Conservation (phyloP, 116 monocot genomes). For the Zostera marina region DNA sequence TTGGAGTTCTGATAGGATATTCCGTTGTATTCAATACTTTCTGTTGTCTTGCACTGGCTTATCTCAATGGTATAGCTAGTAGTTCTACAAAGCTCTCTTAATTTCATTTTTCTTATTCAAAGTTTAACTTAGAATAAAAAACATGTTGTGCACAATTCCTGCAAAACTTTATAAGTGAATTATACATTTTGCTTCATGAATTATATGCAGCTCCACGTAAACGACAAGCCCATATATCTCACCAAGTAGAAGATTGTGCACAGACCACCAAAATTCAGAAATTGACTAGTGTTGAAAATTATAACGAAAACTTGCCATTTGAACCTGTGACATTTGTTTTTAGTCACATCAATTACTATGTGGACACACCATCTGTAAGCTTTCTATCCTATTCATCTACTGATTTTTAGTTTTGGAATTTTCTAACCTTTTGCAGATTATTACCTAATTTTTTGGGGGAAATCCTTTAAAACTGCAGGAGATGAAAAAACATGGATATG, state of each 20-base stretch:
- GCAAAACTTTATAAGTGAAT: background rate
- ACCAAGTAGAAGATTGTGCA: constrained; percentile 5
- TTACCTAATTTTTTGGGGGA: constrained; percentile 17
- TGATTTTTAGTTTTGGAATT: too few species aligned
- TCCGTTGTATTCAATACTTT: constrained; percentile 60
- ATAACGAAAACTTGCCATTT: constrained; percentile 30
- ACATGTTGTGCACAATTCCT: background rate
- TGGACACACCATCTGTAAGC: constrained; percentile 23
- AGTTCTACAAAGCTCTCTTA: background rate
- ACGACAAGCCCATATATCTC: constrained; percentile 4
- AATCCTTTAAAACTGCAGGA: constrained; percentile 14
- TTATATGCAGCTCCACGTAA: constrained; percentile 32
- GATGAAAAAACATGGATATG: constrained; percentile 23
- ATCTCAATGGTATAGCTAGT: constrained; percentile 59
- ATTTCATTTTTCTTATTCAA: background rate
- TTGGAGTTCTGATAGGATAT: constrained; percentile 41
- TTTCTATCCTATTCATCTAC: too few species aligned
- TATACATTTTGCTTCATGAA: background rate
- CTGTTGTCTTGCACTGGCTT: constrained; percentile 42
- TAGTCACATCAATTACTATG: constrained; percentile 27
- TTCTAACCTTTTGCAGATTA: background rate
- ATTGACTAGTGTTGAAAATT: constrained; percentile 1
- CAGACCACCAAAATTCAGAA: constrained; percentile 3
- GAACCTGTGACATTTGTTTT: constrained; percentile 48
- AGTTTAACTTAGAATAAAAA: background rate